phyloP scores from a whole-genome alignment of 1,284 basidiomycete species.

The Austroboletus olivaceoglutinosus region DNA sequence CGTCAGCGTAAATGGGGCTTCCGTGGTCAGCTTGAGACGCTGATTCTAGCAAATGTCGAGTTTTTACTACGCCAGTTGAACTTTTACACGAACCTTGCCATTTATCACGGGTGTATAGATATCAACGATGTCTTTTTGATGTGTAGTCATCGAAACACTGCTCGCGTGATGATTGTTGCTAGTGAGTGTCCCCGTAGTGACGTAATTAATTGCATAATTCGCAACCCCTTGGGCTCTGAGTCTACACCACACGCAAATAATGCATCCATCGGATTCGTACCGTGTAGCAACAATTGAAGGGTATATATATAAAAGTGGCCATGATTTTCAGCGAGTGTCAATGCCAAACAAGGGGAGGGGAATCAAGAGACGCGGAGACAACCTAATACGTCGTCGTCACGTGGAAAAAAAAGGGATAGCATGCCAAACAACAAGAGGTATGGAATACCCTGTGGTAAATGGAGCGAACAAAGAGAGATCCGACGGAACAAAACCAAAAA shows the following conservation, averaged over 20 bases:
- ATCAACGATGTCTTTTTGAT: conserved; percentile 13
- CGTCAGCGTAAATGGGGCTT: conserved; percentile 36
- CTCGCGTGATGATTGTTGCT: neutral
- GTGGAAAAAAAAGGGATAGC: neutral
- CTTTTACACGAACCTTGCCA: conserved; percentile 14
- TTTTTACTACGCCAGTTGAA: neutral
- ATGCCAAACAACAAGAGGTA: conserved; percentile 16
- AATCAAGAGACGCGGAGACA: conserved; percentile 4
- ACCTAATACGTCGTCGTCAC: conserved; percentile 8
- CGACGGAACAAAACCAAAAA: neutral
- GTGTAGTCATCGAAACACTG: conserved; percentile 10
- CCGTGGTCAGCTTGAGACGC: conserved; percentile 34
- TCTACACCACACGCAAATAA: conserved; percentile 29
- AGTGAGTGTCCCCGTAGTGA: too few species aligned
- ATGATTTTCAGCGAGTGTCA: conserved; percentile 24
- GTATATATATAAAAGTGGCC: conserved; percentile 38
- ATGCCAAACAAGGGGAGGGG: conserved; percentile 13
- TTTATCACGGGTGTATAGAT: conserved; percentile 24
- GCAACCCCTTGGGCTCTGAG: too few species aligned
- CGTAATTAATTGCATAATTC: too few species aligned
- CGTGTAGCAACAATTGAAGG: conserved; percentile 42
- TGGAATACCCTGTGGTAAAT: conserved; percentile 2
- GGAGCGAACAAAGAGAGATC: neutral
- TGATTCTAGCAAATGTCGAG: conserved; percentile 19
- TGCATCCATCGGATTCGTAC: conserved; percentile 43